These are phyloP conservation scores for Eutrema yunnanense DNA, from an alignment of 345 rosid species.

Conservation along the genomic window DNA sequence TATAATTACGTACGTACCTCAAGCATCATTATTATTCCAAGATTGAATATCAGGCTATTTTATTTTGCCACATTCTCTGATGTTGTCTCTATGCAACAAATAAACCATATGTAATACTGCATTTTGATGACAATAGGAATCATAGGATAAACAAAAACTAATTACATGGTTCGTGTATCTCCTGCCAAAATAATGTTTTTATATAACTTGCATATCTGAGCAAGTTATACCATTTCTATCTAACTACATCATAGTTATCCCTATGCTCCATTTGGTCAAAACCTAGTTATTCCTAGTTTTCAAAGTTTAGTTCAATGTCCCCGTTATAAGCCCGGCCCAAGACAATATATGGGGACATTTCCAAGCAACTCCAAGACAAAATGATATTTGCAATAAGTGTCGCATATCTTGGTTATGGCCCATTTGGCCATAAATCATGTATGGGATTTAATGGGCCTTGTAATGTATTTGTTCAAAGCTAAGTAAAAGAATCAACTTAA, in stretches of 20 bases:
- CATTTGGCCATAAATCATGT: neutral
- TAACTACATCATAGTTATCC: neutral
- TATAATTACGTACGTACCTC: neutral
- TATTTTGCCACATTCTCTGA: neutral
- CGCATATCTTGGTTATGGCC: neutral
- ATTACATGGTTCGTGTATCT: neutral
- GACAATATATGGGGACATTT: too few species aligned
- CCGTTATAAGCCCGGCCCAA: too few species aligned
- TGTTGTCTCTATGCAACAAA: constrained; percentile 14
- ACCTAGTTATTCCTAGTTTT: too few species aligned
- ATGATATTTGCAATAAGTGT: too few species aligned
- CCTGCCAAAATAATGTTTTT: neutral
- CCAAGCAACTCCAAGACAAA: too few species aligned
- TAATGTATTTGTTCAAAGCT: neutral
- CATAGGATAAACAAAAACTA: neutral
- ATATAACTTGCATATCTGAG: constrained; percentile 1
- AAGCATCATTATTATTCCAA: neutral
- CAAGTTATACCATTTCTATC: neutral
- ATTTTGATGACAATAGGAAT: neutral
- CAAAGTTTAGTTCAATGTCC: too few species aligned
- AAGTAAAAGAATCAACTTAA: neutral
- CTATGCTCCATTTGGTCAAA: too few species aligned
- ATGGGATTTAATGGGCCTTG: neutral
- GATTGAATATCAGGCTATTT: neutral
- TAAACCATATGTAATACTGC: neutral